Evolutionary conservation across 2,329 filamentous ascomycete genomes (phyloP), one percentile per base, ranked within the genome.

Genomic region (Metarhizium sp.): DNA sequence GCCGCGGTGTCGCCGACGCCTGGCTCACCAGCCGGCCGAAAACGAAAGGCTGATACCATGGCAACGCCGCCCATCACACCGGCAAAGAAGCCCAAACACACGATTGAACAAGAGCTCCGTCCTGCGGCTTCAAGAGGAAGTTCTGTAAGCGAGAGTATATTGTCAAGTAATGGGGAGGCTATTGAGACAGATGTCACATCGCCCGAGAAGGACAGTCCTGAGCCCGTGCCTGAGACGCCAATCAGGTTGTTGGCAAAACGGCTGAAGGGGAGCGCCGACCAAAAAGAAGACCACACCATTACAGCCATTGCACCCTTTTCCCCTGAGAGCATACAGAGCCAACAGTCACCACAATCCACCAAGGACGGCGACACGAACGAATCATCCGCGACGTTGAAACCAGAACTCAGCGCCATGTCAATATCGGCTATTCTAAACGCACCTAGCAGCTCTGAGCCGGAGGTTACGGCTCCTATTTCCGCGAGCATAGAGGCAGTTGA

Each of bases 21-120:
- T 4, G 64, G 67, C 30, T 60, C 58, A 2, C 63, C 67, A 1
- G 59, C 62, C 38, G 64, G 60, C 7, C 63, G 62, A 10, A 81
- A 78, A 62, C 69, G 74, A 18, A 70, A 73, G 0, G 62, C 67
- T 5, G 74, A 76, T 36, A 68, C 67, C 4, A 67, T 82, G 5
- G 75, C 74, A 2, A 80, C 79, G 4, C 80, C 80, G 0, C 80
- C 80, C 0, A 69, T 77, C 13, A 84, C 80, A 0, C 80, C 80
- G 0, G 70, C 78, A 0, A 83, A 83, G 62, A 75, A 70, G 56
- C 67, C 71, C 13, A 80, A 77, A 62, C 60, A 62, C 32, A 53
- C 61, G 32, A 52, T 62, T 18, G 62, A 63, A 16, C 62, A 69
- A 2, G 50, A 70, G 6, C 55, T 67, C 3, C 51, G 62, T 2